phyloP scores from a whole-genome alignment of 202 grass and related monocot genomes.

The Tripidium arundinaceum region DNA sequence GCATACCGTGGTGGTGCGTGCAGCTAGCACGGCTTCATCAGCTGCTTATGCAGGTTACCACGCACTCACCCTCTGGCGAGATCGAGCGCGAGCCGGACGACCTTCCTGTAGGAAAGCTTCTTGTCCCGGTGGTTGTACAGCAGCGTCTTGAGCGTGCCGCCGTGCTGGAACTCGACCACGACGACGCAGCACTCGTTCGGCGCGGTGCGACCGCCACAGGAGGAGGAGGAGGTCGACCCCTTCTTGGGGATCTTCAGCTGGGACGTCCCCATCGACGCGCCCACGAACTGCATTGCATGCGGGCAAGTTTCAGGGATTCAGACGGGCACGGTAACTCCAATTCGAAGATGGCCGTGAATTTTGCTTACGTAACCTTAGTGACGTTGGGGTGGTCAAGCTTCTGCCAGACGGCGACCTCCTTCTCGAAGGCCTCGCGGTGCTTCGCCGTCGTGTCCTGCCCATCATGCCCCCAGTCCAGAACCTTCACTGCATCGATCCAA shows the following conservation, averaged over 20 bases:
- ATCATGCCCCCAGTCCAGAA: constrained; percentile 75
- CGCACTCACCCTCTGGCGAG: constrained; percentile 61
- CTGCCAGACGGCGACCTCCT: constrained; percentile 85
- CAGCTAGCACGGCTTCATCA: no score
- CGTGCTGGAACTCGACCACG: constrained; percentile 66
- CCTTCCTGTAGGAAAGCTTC: constrained; percentile 60
- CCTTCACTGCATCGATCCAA: constrained; percentile 54
- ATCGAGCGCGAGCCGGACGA: constrained; percentile 66
- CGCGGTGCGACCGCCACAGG: not conserved
- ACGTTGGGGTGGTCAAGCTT: constrained; percentile 84
- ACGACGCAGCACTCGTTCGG: constrained; percentile 65
- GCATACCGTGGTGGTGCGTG: no score
- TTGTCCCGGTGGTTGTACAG: constrained; percentile 62
- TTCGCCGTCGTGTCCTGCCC: constrained; percentile 36
- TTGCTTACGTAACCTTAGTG: constrained; percentile 48
- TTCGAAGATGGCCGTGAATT: not conserved
- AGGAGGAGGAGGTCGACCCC: not conserved
- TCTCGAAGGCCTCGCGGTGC: constrained; percentile 70
- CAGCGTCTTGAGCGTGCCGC: constrained; percentile 71
- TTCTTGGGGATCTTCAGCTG: constrained; percentile 72
- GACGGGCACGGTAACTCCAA: not conserved
- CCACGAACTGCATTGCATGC: constrained; percentile 54
- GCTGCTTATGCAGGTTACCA: no score
- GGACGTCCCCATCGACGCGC: constrained; percentile 73
- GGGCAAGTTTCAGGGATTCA: not conserved